Percentiles rank a stretch among this genome's conserved stretches.
phyloP scores from a whole-genome alignment of 352 stramenopile genomes.

The Pythium oligandrum region DNA sequence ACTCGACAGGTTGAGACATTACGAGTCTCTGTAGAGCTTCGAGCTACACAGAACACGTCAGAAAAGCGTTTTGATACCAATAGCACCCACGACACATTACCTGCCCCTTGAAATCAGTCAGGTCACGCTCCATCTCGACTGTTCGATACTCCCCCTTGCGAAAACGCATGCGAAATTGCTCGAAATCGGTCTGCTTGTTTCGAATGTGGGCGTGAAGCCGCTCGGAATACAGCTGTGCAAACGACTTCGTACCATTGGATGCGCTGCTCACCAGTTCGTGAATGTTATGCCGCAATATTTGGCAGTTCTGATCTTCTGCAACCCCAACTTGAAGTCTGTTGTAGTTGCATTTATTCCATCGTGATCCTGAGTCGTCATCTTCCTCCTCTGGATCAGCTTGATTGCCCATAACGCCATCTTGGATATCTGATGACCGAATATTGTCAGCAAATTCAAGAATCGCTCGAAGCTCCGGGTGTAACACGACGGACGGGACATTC shows the following conservation, averaged over 20 bases:
- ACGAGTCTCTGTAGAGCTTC: constrained; percentile 4
- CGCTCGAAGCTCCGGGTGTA: constrained; percentile 31
- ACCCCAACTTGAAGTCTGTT: constrained; percentile 30
- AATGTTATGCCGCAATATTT: constrained; percentile 30
- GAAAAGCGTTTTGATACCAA: too few relatives aligned
- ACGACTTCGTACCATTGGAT: constrained; percentile 13
- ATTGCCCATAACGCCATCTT: constrained; percentile 2
- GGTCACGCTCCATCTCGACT: constrained; percentile 31
- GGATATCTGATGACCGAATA: constrained; percentile 28
- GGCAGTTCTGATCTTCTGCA: constrained; percentile 26
- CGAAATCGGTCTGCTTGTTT: constrained; percentile 50
- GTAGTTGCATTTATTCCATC: constrained; percentile 19
- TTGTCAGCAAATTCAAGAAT: constrained; percentile 47
- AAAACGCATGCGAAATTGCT: constrained; percentile 35
- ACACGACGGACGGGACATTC: constrained; percentile 28
- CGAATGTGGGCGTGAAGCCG: constrained; percentile 27
- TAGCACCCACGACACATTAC: constrained; percentile 10
- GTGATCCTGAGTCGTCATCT: constrained; percentile 8
- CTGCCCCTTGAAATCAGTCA: constrained; percentile 32
- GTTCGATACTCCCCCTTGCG: constrained; percentile 39
- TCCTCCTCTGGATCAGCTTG: background rate
- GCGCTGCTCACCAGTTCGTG: constrained; percentile 31
- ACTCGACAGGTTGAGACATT: constrained; percentile 23
- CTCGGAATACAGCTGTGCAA: constrained; percentile 29
- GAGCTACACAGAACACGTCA: background rate